Base-by-base conservation (phyloP, 257 asterid species). In the Lycium ferocissimum region DNA sequence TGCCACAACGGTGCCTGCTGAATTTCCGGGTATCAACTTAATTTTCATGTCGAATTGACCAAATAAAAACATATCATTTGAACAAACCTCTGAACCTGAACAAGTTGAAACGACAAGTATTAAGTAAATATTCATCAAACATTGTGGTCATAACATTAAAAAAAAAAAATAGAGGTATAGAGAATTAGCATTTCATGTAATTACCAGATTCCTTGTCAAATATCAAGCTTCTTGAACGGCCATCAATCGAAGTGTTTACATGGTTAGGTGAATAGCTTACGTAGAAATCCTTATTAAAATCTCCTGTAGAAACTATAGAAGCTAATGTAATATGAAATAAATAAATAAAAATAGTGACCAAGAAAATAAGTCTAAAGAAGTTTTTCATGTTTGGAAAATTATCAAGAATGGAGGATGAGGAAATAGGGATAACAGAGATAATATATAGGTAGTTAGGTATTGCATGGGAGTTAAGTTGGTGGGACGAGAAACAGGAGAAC, bases 1-100 rank as follows among this genome's bases (percentile, higher is more conserved):
- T 71, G 98, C 97, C 9, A 93, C 97, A 67, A 94, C 98, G 0
- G 98, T 92, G 89, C 99, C 99, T 0, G 98, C 97, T 33, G 99
- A 96, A 82, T 96, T 87, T 18, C 97, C 99, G 0, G 97, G 94
- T 11, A 96, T 86, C 88, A 96, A 37, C 81, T 95, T 93, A 15
- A 95, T 96, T 83, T 91, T 84, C 97, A 95, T 94, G 90, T 94
- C 96, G 87, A 95, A 91, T 10, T 94, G 94, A 2, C 98, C 99
- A 79, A 92, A 96, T 90, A 95, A 85, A 91, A 86, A 96, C 95
- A 82, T 94, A 35, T 91, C 94, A 20, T 94, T 93, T 18, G 98
- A 89, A 85, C 92, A 95, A 86, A 95, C 92, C 8, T 86, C 95
- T 59, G 93, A 86, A 84, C 98, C 98, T 94, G 85, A 62, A 59